A percentile compares a stretch with the other conserved stretches of the same genome.
Evolutionary conservation across 148 eudicot species (phyloP).

Genomic region (Rhododendron ovatum): DNA sequence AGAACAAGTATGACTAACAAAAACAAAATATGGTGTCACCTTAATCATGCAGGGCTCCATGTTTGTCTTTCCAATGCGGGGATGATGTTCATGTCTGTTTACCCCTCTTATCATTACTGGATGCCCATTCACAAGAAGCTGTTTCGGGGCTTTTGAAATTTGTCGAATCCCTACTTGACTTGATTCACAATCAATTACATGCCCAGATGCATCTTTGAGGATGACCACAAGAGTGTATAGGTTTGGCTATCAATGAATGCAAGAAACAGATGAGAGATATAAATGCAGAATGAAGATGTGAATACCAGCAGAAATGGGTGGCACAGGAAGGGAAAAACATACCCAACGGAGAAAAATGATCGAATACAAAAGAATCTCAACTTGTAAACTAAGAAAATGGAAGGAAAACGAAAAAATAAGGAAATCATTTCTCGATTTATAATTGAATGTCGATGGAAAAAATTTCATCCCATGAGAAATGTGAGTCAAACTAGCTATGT

Average conservation of each 20-base stretch:
- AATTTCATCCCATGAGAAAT: neutral
- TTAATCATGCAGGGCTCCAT: constrained; percentile 91
- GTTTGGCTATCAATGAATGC: constrained; percentile 62
- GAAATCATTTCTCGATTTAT: neutral
- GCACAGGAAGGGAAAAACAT: neutral
- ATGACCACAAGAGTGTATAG: constrained; percentile 75
- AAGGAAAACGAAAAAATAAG: neutral
- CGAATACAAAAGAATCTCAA: neutral
- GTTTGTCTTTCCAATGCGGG: constrained; percentile 91
- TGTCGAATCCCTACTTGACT: constrained; percentile 83
- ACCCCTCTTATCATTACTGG: constrained; percentile 86
- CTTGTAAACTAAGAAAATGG: neutral
- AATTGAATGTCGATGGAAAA: neutral
- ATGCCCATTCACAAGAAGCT: constrained; percentile 87
- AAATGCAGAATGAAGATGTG: neutral
- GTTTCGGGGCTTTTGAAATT: constrained; percentile 77
- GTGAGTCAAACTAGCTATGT: neutral
- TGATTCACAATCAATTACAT: constrained; percentile 84
- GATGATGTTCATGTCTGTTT: constrained; percentile 95
- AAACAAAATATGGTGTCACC: constrained; percentile 33
- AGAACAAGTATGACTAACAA: neutral
- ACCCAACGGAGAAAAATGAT: neutral
- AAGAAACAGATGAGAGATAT: constrained; percentile 13
- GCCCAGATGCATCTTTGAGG: constrained; percentile 78
- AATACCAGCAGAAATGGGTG: constrained; percentile 8